phyloP scores from a whole-genome alignment of 2,329 filamentous ascomycete species.

The Pseudogymnoascus sp. region DNA sequence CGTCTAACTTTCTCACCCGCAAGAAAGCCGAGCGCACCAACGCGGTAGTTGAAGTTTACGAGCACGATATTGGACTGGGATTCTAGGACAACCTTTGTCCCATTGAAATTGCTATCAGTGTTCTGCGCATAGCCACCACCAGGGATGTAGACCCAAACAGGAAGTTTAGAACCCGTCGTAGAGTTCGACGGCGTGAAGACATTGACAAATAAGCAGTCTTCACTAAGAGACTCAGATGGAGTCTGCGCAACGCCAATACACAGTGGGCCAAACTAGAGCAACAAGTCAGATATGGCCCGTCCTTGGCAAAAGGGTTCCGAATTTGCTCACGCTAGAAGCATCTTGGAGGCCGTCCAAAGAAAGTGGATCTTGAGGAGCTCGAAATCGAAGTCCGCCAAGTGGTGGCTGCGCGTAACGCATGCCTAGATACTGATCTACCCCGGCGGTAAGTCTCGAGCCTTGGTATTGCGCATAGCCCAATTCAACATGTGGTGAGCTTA shows the following conservation, averaged over 20 bases:
- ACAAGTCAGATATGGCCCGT: not conserved
- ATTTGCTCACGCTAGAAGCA: not conserved
- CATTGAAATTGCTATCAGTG: slow-evolving; percentile 45
- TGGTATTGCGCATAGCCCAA: slow-evolving; percentile 1
- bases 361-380: not conserved
- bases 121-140: slow-evolving; percentile 39
- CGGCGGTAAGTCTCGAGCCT: not conserved
- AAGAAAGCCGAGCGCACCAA: slow-evolving; percentile 55
- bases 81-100: slow-evolving; percentile 36
- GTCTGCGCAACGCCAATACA: slow-evolving; percentile 33
- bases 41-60: slow-evolving; percentile 55
- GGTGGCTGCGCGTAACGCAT: slow-evolving; percentile 1
- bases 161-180: slow-evolving; percentile 36
- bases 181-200: slow-evolving; percentile 36
- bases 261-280: slow-evolving; percentile 35
- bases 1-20: slow-evolving; percentile 45
- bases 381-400: not conserved
- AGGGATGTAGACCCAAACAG: slow-evolving; percentile 47
- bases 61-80: slow-evolving; percentile 42
- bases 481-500: not conserved
- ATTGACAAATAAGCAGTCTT: slow-evolving; percentile 39
- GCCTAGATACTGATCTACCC: not conserved
- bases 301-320: not conserved
- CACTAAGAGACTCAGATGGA: slow-evolving; percentile 26
- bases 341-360: not conserved